Evolutionary conservation across 768 basidiomycete species (phyloP).

Genomic region (Boletellus sp.): DNA sequence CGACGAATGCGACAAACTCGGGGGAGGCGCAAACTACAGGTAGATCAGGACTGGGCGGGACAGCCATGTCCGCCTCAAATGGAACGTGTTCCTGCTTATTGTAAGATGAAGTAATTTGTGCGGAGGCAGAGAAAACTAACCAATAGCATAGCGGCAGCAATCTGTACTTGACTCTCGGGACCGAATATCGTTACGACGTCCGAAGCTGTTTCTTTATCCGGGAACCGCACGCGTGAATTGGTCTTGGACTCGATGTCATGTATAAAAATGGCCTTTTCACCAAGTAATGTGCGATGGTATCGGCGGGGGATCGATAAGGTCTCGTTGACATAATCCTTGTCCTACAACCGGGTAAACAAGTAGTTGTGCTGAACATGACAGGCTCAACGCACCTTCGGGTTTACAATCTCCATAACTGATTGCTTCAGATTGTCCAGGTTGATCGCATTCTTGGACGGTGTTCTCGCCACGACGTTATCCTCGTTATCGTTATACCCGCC

Average conservation of each 20-base stretch:
- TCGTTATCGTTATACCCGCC: slow-evolving; percentile 97
- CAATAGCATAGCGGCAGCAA: slow-evolving; percentile 93
- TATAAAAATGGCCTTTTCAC: slow-evolving; percentile 96
- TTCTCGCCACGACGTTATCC: slow-evolving; percentile 97
- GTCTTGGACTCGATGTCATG: slow-evolving; percentile 97
- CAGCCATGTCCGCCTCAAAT: slow-evolving; percentile 91
- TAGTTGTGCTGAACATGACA: neutral
- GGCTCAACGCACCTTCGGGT: slow-evolving; percentile 70
- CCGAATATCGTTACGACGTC: slow-evolving; percentile 96
- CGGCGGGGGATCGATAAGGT: slow-evolving; percentile 89
- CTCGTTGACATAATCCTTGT: slow-evolving; percentile 95
- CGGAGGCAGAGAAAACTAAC: slow-evolving; percentile 40
- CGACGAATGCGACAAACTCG: slow-evolving; percentile 85
- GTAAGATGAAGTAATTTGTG: slow-evolving; percentile 1
- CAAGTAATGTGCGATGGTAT: slow-evolving; percentile 91
- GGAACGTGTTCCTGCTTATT: slow-evolving; percentile 84
- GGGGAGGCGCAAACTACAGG: slow-evolving; percentile 67
- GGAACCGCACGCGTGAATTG: slow-evolving; percentile 88
- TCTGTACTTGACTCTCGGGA: slow-evolving; percentile 94
- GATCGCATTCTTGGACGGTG: slow-evolving; percentile 94
- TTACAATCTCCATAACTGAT: slow-evolving; percentile 96
- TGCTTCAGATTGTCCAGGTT: slow-evolving; percentile 94
- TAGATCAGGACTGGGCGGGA: slow-evolving; percentile 81
- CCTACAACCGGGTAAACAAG: slow-evolving; percentile 43
- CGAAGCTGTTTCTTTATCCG: slow-evolving; percentile 90